phyloP scores from a whole-genome alignment of 495 filamentous ascomycete genomes.

The Neurospora sp. region DNA sequence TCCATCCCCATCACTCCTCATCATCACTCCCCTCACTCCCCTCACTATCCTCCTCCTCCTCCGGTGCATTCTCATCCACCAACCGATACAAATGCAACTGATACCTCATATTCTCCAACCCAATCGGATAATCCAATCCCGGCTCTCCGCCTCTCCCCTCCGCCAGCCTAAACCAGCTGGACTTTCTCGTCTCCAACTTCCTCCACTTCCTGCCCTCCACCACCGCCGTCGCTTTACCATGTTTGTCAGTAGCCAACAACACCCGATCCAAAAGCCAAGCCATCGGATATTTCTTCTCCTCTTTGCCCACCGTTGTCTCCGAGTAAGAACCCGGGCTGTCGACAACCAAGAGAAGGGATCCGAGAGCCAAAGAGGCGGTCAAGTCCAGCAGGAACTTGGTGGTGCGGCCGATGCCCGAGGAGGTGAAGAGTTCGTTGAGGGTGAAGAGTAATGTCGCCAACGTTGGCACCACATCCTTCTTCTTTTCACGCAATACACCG shows the following conservation, averaged over 20 bases:
- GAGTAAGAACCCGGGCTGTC: slow-evolving; percentile 93
- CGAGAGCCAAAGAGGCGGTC: slow-evolving; percentile 41
- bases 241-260: slow-evolving; percentile 33
- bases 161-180: slow-evolving; percentile 72
- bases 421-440: slow-evolving; percentile 86
- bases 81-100: slow-evolving; percentile 70
- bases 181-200: slow-evolving; percentile 62
- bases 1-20: background rate
- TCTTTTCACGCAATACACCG: slow-evolving; percentile 20
- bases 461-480: slow-evolving; percentile 8
- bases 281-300: slow-evolving; percentile 76
- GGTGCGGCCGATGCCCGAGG: slow-evolving; percentile 58
- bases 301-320: slow-evolving; percentile 53
- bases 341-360: slow-evolving; percentile 69
- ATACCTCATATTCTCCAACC: slow-evolving; percentile 88
- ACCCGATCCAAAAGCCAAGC: slow-evolving; percentile 83
- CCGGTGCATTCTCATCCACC: slow-evolving; percentile 2
- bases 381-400: slow-evolving; percentile 63
- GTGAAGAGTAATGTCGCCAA: slow-evolving; percentile 87
- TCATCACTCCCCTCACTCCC: background rate
- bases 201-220: slow-evolving; percentile 48
- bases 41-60: background rate
- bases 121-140: slow-evolving; percentile 65
- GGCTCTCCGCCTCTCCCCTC: slow-evolving; percentile 14
- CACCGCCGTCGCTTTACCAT: slow-evolving; percentile 10